phyloP scores from a whole-genome alignment of 257 asterid species.

The Thymus mandschuricus region DNA sequence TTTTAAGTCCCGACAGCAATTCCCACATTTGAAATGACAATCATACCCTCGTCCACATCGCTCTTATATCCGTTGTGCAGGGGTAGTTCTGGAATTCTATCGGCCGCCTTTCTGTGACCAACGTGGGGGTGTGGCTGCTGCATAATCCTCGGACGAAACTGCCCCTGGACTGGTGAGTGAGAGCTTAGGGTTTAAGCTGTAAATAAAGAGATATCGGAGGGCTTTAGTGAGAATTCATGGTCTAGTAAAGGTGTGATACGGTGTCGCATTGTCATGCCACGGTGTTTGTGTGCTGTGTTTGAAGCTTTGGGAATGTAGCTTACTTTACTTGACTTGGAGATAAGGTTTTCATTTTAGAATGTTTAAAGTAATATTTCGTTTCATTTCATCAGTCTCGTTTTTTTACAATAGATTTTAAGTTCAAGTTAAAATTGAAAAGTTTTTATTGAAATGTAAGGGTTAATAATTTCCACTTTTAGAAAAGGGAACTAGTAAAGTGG shows the following conservation, averaged over 20 bases:
- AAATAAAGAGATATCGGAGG: constrained; percentile 25
- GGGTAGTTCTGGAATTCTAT: constrained; percentile 44
- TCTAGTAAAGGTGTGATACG: constrained; percentile 21
- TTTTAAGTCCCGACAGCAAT: constrained; percentile 41
- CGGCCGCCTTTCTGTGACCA: constrained; percentile 64
- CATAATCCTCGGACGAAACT: constrained; percentile 40
- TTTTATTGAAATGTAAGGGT: too few species aligned
- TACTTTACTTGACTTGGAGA: constrained; percentile 31
- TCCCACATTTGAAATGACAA: background rate
- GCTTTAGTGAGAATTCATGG: constrained; percentile 10
- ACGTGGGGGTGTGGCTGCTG: constrained; percentile 47
- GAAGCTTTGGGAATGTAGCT: constrained; percentile 49
- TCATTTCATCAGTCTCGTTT: too few species aligned
- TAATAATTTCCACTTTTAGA: too few species aligned
- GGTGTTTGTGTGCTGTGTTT: constrained; percentile 51
- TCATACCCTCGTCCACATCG: constrained; percentile 26
- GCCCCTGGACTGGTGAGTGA: constrained; percentile 31
- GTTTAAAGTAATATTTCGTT: too few species aligned
- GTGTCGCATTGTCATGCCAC: constrained; percentile 53
- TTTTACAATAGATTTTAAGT: too few species aligned
- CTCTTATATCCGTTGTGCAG: constrained; percentile 36
- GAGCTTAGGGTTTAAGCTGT: constrained; percentile 12
- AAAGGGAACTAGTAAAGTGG: too few species aligned
- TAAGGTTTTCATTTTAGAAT: constrained; percentile 24
- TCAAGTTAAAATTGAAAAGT: too few species aligned